Base-by-base conservation (phyloP, 441 rosid genomes). In the Melastoma candidum region DNA sequence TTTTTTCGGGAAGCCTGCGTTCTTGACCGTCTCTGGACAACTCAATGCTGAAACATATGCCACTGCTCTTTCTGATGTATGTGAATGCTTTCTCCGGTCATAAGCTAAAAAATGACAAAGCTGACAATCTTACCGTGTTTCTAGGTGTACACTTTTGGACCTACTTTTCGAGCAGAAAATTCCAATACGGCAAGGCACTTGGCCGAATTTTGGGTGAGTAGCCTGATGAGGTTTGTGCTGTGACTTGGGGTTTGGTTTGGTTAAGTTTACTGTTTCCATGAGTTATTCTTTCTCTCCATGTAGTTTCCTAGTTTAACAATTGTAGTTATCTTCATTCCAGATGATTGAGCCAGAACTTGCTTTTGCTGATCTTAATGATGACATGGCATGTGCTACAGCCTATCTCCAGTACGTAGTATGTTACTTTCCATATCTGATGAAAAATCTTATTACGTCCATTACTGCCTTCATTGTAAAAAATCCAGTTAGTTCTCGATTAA, bases 331-430 rank as follows among this genome's bases (percentile, higher is more conserved):
- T 54, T 26, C 54, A 9, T 46, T 48, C 62, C 52, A 87, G 97
- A 92, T 92, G 95, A 92, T 92, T 77, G 98, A 92, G 71, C 98
- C 98, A 39, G 98, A 92, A 67, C 90, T 92, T 57, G 97, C 98
- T 68, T 88, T 85, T 76, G 97, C 97, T 51, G 88, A 92, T 74
- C 82, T 92, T 58, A 66, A 81, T 66, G 98, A 84, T 71, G 95
- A 88, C 85, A 88, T 88, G 98, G 90, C 95, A 44, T 92, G 98
- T 71, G 97, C 98, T 59, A 72, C 95, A 49, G 94, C 98, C 75
- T 92, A 88, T 85, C 98, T 92, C 92, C 97, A 92, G 95, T 88
- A 92, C 60, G 97, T 85, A 77, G 98, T 92, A 88, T 71, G 98
- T 88, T 84, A 17, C 83, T 70, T 71, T 71, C 69, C 78, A 67